These are phyloP conservation scores for Trichosporon ovoides DNA, from an alignment of 1,284 basidiomycete genomes.

Conservation along the genomic window DNA sequence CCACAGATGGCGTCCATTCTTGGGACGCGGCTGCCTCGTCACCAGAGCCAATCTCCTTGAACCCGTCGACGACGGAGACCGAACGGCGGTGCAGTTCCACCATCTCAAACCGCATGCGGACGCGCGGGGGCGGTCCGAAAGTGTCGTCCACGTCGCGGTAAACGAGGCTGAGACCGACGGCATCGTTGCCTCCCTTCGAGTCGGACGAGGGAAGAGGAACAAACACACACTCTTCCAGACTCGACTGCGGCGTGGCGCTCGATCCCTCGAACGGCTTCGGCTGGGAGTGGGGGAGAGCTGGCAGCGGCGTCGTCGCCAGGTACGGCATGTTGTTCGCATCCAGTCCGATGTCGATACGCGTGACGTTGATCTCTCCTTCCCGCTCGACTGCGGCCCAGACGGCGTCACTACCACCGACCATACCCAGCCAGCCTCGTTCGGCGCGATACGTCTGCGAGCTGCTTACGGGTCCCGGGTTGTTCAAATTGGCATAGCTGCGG, in stretches of 20 bases:
- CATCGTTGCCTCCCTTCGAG: not conserved
- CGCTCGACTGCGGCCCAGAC: constrained; percentile 37
- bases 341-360: constrained; percentile 31
- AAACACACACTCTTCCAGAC: constrained; percentile 14
- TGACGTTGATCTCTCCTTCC: constrained; percentile 25
- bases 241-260: constrained; percentile 1
- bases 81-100: constrained; percentile 14
- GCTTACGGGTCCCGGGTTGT: constrained; percentile 8
- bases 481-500: constrained; percentile 15
- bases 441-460: constrained; percentile 7
- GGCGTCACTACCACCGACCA: constrained; percentile 28
- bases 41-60: constrained; percentile 14
- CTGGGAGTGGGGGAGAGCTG: constrained; percentile 22
- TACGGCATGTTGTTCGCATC: constrained; percentile 25
- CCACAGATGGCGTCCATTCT: constrained; percentile 17
- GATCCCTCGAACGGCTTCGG: constrained; percentile 4
- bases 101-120: constrained; percentile 19
- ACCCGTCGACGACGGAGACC: constrained; percentile 16
- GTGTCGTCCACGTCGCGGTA: constrained; percentile 16
- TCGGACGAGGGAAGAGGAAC: constrained; percentile 12
- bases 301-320: constrained; percentile 31
- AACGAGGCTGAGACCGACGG: constrained; percentile 9
- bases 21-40: constrained; percentile 7
- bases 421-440: constrained; percentile 35
- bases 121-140: constrained; percentile 2